Conservation (phyloP, 129 eudicot species). For the Pittosporum tobira region DNA sequence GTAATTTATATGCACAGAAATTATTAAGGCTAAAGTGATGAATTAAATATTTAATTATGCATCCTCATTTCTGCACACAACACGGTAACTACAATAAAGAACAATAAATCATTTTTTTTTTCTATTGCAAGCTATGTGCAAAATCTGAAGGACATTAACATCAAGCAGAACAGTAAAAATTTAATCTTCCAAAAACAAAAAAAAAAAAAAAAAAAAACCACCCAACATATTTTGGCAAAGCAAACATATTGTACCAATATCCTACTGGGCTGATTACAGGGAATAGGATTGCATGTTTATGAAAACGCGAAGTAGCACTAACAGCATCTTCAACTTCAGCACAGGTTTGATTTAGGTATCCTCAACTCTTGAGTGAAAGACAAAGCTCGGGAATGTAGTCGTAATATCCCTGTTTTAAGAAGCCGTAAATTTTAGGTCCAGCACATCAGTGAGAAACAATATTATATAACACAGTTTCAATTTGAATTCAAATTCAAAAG, state of each 20-base stretch:
- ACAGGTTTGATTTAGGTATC: constrained; percentile 34
- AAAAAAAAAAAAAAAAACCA: too few species aligned
- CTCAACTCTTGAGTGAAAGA: constrained; percentile 84
- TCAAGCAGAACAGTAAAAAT: background rate
- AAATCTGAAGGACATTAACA: background rate
- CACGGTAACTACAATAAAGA: background rate
- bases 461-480: background rate
- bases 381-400: constrained; percentile 86
- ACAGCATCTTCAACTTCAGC: background rate
- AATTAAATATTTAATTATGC: too few species aligned
- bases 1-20: too few species aligned
- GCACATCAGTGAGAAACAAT: background rate
- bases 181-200: background rate
- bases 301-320: background rate
- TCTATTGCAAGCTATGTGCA: constrained; percentile 3
- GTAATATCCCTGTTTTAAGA: constrained; percentile 57
- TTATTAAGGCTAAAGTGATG: too few species aligned
- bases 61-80: background rate
- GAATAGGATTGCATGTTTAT: background rate
- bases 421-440: too few species aligned
- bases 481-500: background rate
- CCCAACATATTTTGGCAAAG: background rate
- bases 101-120: constrained; percentile 12
- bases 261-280: constrained; percentile 8
- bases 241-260: background rate